A percentile compares a stretch with the other conserved stretches of the same genome.
phyloP scores from a whole-genome alignment of 768 basidiomycete species.

The Mycena rosella region DNA sequence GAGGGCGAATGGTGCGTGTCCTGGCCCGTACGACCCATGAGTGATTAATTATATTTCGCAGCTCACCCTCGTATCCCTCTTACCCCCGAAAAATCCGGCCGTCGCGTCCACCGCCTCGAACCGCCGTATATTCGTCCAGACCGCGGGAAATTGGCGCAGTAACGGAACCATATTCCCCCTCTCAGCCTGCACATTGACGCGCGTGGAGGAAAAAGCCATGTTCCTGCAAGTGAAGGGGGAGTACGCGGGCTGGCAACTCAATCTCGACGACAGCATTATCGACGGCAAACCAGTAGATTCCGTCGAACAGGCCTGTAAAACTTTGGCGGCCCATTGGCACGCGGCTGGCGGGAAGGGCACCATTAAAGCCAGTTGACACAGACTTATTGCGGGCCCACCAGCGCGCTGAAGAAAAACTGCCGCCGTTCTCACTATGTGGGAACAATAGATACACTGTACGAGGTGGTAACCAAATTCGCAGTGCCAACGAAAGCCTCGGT shows the following conservation, averaged over 20 bases:
- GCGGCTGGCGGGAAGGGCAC: conserved; percentile 29
- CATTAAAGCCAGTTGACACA: too few relatives aligned
- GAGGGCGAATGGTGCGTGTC: conserved; percentile 30
- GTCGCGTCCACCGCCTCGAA: conserved; percentile 10
- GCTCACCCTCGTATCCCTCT: conserved; percentile 22
- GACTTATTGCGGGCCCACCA: too few relatives aligned
- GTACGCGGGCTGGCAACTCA: conserved; percentile 29
- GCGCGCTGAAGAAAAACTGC: not conserved
- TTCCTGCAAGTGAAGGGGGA: conserved; percentile 26
- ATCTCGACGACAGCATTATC: conserved; percentile 14
- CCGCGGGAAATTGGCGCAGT: conserved; percentile 27
- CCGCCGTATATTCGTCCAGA: conserved; percentile 33
- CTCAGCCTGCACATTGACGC: conserved; percentile 33
- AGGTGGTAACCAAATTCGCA: conserved; percentile 58
- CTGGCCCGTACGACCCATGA: not conserved
- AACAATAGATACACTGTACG: conserved; percentile 55
- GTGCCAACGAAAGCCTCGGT: conserved; percentile 67
- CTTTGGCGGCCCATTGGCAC: conserved; percentile 19
- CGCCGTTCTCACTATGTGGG: conserved; percentile 17
- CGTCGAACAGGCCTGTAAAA: conserved; percentile 23
- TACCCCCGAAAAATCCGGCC: conserved; percentile 26
- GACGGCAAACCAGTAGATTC: conserved; percentile 6
- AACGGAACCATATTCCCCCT: conserved; percentile 35
- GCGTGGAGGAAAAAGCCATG: conserved; percentile 25
- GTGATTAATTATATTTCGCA: not conserved